Evolutionary conservation across 345 rosid species (phyloP), one percentile per base, ranked within the genome.

Genomic region (Euclidium syriacum): DNA sequence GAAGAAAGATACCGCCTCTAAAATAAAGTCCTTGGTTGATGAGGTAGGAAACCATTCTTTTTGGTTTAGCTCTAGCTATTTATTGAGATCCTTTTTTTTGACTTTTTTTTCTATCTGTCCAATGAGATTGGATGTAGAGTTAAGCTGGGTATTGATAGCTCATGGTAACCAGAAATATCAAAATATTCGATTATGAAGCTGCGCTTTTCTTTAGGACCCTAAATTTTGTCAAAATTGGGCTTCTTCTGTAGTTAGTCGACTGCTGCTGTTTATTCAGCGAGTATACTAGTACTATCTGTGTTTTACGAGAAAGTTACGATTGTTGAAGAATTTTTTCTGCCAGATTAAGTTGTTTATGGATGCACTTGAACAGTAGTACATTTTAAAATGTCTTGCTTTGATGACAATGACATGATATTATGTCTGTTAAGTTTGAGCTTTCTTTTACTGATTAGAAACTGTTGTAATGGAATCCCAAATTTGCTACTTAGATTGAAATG

Each of bases 1-100:
- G 77, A 95, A 86, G 88, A 95, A 95, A 82, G 91, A 90, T 75
- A 82, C 88, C 16, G 95, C 97, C 68, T 81, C 90, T 36, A 95
- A 95, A 67, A 70, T 88, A 41, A 95, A 95, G 80, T 90, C 95
- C 33, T 43, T 81, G 70, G 97, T 95, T 50, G 96, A 90, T 51
- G 99, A 90, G 96, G 99, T 90, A 78, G 65, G 74, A 14, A 11
- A 64, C 8, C n/a, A 60, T 64, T 67, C 24, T 48, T 61, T 16
- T 17, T 41, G 7, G 22, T 39, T 44, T 58, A 9, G 1, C 51
- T 48, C 18, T n/a, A 55, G 29, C 26, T 20, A 18, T 35, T 14
- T 35, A 41, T 19, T 36, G 49, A 52, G 41, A 12, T 41, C 20
- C 38, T 48, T 51, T 4, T 52, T n/a, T 25, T 17, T 29, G 12